These are phyloP conservation scores for Yarrowia yakushimensis DNA, from an alignment of 805 yeast species.

Conservation along the genomic window DNA sequence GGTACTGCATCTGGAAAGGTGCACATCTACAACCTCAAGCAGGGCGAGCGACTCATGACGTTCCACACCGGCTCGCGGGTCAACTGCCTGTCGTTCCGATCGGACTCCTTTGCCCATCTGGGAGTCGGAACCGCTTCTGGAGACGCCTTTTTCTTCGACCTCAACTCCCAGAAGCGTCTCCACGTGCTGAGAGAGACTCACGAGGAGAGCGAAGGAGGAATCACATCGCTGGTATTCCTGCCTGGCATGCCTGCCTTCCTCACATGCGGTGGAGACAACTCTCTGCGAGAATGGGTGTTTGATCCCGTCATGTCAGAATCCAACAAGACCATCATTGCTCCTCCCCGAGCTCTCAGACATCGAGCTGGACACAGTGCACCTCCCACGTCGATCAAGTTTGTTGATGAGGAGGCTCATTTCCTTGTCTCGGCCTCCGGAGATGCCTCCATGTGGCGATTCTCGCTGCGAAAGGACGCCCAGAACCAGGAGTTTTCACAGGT, in stretches of 20 bases:
- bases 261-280: conserved; percentile 88
- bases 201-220: conserved; percentile 70
- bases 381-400: conserved; percentile 70
- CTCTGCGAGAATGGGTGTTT: conserved; percentile 83
- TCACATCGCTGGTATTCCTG: conserved; percentile 66
- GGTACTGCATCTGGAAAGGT: conserved; percentile 71
- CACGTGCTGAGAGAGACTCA: conserved; percentile 75
- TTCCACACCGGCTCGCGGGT: conserved; percentile 43
- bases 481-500: conserved; percentile 84
- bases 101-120: conserved; percentile 82
- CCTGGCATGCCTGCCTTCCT: conserved; percentile 90
- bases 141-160: conserved; percentile 80
- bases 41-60: conserved; percentile 52
- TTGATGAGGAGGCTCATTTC: conserved; percentile 78
- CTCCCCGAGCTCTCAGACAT: conserved; percentile 87
- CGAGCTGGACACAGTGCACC: conserved; percentile 98
- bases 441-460: conserved; percentile 83
- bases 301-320: conserved; percentile 78
- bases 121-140: conserved; percentile 78
- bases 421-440: conserved; percentile 84
- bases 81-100: conserved; percentile 72
- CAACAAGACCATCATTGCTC: conserved; percentile 55
- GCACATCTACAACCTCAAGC: conserved; percentile 61
- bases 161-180: conserved; percentile 66
- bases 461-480: conserved; percentile 93